These are phyloP conservation scores for Exophiala dermatitidis DNA, from an alignment of 2,329 filamentous ascomycete genomes.

Conservation along the genomic window DNA sequence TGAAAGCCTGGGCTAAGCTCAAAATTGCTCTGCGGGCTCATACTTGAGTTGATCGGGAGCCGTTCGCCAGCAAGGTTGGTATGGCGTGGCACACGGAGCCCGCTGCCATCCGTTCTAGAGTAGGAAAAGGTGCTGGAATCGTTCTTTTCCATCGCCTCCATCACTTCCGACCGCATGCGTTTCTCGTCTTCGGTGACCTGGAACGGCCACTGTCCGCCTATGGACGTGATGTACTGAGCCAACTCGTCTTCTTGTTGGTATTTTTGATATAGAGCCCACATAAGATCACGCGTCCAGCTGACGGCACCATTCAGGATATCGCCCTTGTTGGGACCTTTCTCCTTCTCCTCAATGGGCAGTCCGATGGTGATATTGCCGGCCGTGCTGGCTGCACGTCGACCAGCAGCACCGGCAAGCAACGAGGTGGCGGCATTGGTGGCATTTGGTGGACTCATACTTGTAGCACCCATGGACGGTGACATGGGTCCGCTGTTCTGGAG, in stretches of 20 bases:
- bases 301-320: constrained; percentile 97
- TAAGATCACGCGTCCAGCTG: constrained; percentile 92
- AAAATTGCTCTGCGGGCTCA: constrained; percentile 53
- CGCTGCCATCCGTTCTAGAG: constrained; percentile 72
- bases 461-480: constrained; percentile 69
- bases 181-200: constrained; percentile 84
- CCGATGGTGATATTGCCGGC: constrained; percentile 84
- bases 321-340: constrained; percentile 97
- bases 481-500: constrained; percentile 86
- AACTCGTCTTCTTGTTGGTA: constrained; percentile 84
- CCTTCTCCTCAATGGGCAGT: constrained; percentile 89
- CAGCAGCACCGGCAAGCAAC: constrained; percentile 74
- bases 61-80: constrained; percentile 85
- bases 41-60: constrained; percentile 43
- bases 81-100: constrained; percentile 83
- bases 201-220: constrained; percentile 71
- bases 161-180: constrained; percentile 88
- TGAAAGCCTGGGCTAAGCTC: constrained; percentile 63
- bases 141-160: constrained; percentile 78
- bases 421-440: constrained; percentile 60
- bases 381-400: constrained; percentile 67
- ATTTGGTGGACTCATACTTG: constrained; percentile 60
- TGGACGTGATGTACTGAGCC: constrained; percentile 62
- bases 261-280: constrained; percentile 92
- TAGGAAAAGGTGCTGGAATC: constrained; percentile 71